Evolutionary conservation across 495 filamentous ascomycete genomes (phyloP).

Genomic region (Penicillium canariense): DNA sequence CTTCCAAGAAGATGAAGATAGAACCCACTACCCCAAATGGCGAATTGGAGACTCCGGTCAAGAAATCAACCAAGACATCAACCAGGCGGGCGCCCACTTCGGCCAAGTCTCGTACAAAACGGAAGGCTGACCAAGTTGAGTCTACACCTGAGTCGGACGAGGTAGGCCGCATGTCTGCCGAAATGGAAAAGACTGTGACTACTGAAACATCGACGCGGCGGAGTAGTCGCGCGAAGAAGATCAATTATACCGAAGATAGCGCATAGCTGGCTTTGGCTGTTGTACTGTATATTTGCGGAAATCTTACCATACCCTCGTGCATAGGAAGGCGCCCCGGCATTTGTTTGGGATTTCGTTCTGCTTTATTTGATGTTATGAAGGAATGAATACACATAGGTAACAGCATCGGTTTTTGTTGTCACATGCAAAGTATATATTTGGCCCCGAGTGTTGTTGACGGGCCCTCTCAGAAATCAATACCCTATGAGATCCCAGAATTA

Average conservation of each 20-base stretch:
- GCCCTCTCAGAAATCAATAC: too few species aligned
- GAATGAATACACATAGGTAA: too few species aligned
- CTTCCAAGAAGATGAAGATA: conserved; percentile 24
- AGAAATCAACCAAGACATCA: conserved; percentile 18
- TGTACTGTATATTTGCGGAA: not conserved
- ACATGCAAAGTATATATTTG: too few species aligned
- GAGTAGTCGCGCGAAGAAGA: conserved; percentile 40
- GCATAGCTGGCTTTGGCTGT: conserved; percentile 15
- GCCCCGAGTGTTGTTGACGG: too few species aligned
- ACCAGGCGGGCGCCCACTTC: conserved; percentile 18
- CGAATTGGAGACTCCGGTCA: conserved; percentile 18
- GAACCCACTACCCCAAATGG: conserved; percentile 13
- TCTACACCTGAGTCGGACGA: conserved; percentile 32
- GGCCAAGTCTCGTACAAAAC: conserved; percentile 33
- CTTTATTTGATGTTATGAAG: too few species aligned
- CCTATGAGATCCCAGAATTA: too few species aligned
- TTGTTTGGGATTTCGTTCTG: not conserved
- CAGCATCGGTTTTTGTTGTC: too few species aligned
- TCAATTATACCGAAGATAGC: conserved; percentile 48
- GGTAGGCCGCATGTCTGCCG: conserved; percentile 10
- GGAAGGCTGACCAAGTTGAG: conserved; percentile 30
- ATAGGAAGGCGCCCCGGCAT: not conserved
- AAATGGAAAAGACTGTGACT: conserved; percentile 2
- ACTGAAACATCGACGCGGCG: conserved; percentile 21
- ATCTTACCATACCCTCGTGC: not conserved